These are phyloP conservation scores for Candida incommunis DNA, from an alignment of 805 yeast genomes.

Conservation along the genomic window DNA sequence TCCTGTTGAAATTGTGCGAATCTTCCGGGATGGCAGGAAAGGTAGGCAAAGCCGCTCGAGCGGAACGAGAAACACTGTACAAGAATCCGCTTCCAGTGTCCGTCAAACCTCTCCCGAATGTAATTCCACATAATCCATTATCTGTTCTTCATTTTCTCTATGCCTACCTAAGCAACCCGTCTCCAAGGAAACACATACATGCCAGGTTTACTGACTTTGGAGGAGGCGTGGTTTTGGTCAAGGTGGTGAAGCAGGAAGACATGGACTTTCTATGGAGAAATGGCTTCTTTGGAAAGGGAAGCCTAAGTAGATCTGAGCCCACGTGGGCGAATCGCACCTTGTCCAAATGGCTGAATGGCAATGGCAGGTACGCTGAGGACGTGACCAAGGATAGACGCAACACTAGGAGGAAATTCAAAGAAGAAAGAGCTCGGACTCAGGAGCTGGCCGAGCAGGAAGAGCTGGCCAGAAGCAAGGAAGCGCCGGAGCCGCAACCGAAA, in stretches of 20 bases:
- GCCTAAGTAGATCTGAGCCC: conserved; percentile 80
- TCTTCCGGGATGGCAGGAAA: no score
- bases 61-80: conserved; percentile 18
- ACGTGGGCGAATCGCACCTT: conserved; percentile 66
- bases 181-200: conserved; percentile 10
- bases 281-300: conserved; percentile 94
- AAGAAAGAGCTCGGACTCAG: conserved; percentile 31
- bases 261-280: conserved; percentile 56
- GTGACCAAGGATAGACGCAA: conserved; percentile 58
- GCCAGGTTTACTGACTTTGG: conserved; percentile 8
- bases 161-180: conserved; percentile 9
- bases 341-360: conserved; percentile 33
- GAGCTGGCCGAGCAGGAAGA: conserved; percentile 21
- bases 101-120: conserved; percentile 33
- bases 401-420: conserved; percentile 60
- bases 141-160: conserved; percentile 40
- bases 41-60: conserved; percentile 7
- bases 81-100: conserved; percentile 46
- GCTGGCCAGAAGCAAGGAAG: background rate
- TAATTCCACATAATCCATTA: conserved; percentile 52
- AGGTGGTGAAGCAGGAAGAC: conserved; percentile 21
- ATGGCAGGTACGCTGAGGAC: conserved; percentile 45
- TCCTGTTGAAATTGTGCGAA: no score
- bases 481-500: background rate
- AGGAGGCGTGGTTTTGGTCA: conserved; percentile 21